Conservation (phyloP, 352 stramenopile genomes). For the Globisporangium polare region DNA sequence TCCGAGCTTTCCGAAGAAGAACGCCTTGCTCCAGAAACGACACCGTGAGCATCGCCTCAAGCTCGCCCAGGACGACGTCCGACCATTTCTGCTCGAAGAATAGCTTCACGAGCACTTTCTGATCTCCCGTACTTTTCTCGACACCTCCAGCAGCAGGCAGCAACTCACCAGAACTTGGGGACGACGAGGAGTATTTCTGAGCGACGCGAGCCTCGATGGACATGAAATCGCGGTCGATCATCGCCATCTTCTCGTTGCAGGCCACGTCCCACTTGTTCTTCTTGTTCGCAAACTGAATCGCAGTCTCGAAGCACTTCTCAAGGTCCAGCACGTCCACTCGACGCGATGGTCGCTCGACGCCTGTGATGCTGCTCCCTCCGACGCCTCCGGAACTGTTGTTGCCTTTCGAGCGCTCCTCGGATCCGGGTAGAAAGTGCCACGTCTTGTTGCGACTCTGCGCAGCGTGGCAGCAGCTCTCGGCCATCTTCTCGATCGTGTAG, state of each 20-base stretch:
- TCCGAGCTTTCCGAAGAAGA: constrained; percentile 71
- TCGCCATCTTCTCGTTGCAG: constrained; percentile 42
- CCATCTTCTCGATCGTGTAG: constrained; percentile 75
- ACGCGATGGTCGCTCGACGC: constrained; percentile 54
- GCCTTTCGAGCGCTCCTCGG: constrained; percentile 52
- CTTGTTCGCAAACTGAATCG: constrained; percentile 56
- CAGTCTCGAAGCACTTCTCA: constrained; percentile 60
- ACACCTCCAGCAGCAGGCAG: not conserved
- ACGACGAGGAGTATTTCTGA: constrained; percentile 22
- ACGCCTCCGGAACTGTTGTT: constrained; percentile 33
- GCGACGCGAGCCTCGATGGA: constrained; percentile 43
- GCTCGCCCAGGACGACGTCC: constrained; percentile 81
- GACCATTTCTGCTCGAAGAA: constrained; percentile 91
- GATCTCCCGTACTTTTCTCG: constrained; percentile 11
- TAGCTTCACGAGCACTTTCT: constrained; percentile 48
- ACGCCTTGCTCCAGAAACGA: constrained; percentile 88
- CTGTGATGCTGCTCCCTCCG: constrained; percentile 38
- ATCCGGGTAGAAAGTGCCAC: constrained; percentile 67
- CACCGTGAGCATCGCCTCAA: constrained; percentile 84
- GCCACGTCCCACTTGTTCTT: constrained; percentile 41
- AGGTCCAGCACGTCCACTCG: constrained; percentile 69
- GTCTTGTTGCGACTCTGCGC: constrained; percentile 69
- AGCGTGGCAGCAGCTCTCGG: constrained; percentile 64
- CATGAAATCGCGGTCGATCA: constrained; percentile 68
- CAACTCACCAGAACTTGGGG: not conserved